Evolutionary conservation across 768 basidiomycete genomes (phyloP).

Genomic region (Tulasnella sp.): DNA sequence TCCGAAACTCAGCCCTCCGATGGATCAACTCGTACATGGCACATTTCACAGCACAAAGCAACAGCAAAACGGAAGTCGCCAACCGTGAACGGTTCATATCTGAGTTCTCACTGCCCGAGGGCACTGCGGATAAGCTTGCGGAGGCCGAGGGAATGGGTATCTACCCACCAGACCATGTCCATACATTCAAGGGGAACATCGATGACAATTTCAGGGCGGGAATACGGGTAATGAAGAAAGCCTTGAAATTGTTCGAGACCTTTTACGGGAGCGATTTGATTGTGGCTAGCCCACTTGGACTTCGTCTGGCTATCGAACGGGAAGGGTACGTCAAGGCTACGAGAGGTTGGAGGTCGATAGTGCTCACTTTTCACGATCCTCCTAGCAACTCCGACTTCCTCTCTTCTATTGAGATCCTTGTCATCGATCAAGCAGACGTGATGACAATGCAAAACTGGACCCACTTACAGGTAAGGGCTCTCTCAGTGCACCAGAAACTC

Average conservation of each 20-base stretch:
- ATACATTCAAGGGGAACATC: conserved; percentile 94
- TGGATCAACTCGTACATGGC: conserved; percentile 82
- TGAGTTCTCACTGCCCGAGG: conserved; percentile 83
- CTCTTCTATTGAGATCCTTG: conserved; percentile 85
- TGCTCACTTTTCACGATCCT: background rate
- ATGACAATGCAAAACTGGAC: conserved; percentile 99
- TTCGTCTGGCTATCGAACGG: conserved; percentile 90
- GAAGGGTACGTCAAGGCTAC: conserved; percentile 67
- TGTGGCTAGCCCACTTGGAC: conserved; percentile 88
- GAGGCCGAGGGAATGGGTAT: conserved; percentile 65
- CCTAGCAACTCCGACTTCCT: conserved; percentile 83
- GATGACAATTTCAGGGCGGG: conserved; percentile 95
- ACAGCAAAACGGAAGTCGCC: conserved; percentile 71
- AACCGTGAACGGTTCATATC: conserved; percentile 78
- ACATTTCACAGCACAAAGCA: conserved; percentile 66
- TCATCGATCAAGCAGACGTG: conserved; percentile 92
- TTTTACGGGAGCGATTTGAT: conserved; percentile 92
- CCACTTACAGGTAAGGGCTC: conserved; percentile 73
- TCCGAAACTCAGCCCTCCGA: conserved; percentile 82
- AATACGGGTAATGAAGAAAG: conserved; percentile 89
- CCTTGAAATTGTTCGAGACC: conserved; percentile 85
- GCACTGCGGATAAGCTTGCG: conserved; percentile 77
- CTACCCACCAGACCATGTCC: conserved; percentile 87
- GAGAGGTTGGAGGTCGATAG: background rate
- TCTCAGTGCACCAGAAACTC: background rate